Percentiles rank a stretch among this genome's conserved stretches.
Evolutionary conservation across 1,284 basidiomycete genomes (phyloP).

Genomic region (Trametes sp.): DNA sequence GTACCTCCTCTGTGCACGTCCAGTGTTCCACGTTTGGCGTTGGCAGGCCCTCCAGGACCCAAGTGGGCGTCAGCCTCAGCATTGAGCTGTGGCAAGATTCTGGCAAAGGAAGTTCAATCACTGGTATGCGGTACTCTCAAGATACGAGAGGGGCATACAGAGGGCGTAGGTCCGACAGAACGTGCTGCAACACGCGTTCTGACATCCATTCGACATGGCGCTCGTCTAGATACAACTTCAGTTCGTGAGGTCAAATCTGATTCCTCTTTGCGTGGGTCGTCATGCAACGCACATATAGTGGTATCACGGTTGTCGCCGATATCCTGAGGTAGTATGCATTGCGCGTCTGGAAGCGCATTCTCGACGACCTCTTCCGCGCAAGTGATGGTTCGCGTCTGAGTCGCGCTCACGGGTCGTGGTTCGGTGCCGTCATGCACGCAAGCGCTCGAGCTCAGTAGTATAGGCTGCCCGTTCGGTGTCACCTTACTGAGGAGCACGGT

Average conservation of each 20-base stretch:
- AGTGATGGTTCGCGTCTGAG: constrained; percentile 7
- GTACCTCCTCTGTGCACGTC: constrained; percentile 80
- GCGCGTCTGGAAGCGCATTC: constrained; percentile 46
- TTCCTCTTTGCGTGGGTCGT: background rate
- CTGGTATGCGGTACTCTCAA: too few species aligned
- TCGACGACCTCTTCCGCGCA: background rate
- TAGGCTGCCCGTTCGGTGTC: too few species aligned
- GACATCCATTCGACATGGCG: constrained; percentile 85
- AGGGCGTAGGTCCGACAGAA: constrained; percentile 74
- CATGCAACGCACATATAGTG: constrained; percentile 65
- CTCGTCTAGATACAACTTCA: constrained; percentile 78
- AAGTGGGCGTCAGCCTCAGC: constrained; percentile 59
- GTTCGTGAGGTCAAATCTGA: background rate
- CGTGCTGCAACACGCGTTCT: constrained; percentile 71
- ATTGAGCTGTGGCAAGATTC: constrained; percentile 71
- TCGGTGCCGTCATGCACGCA: background rate
- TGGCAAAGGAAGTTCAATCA: constrained; percentile 37
- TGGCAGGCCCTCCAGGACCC: constrained; percentile 46
- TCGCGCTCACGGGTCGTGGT: too few species aligned
- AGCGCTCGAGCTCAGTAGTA: too few species aligned
- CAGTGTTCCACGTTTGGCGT: constrained; percentile 66
- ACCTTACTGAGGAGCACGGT: too few species aligned
- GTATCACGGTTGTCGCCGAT: constrained; percentile 66
- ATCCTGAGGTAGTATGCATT: constrained; percentile 78
- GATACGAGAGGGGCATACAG: constrained; percentile 52